These are phyloP conservation scores for Diaporthe sp. DNA, from an alignment of 2,329 filamentous ascomycete genomes.

Conservation along the genomic window DNA sequence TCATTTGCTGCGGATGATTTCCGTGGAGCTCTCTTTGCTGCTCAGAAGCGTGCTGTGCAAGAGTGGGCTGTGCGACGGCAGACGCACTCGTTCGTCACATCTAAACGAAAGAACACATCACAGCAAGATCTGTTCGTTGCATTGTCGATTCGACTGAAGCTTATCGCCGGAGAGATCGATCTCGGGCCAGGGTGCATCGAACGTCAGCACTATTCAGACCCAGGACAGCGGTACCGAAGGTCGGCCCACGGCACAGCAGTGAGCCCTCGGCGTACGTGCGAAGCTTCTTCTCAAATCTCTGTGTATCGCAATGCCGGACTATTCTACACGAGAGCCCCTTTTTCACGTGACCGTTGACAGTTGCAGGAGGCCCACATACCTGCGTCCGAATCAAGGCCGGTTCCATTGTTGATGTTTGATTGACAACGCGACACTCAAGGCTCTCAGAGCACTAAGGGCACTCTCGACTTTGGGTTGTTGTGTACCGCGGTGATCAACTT, in stretches of 20 bases:
- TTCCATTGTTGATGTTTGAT: not conserved
- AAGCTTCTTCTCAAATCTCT: not conserved
- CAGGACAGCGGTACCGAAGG: not conserved
- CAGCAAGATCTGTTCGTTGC: constrained; percentile 3
- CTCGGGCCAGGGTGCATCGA: not conserved
- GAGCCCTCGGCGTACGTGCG: not conserved
- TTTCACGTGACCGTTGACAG: constrained; percentile 1
- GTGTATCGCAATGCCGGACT: not conserved
- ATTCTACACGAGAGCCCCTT: not conserved
- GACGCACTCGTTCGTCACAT: not conserved
- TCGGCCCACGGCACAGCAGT: constrained; percentile 1
- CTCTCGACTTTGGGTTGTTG: not conserved
- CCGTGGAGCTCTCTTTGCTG: not conserved
- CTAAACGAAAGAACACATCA: not conserved
- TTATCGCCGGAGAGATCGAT: constrained; percentile 2
- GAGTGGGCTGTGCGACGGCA: not conserved
- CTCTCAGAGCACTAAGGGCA: not conserved
- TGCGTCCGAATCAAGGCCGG: not conserved
- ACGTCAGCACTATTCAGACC: not conserved
- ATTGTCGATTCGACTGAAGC: constrained; percentile 11
- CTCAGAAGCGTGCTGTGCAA: constrained; percentile 15
- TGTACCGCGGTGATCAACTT: not conserved
- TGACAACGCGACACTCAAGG: not conserved
- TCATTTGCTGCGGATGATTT: not conserved
- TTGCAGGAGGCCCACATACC: not conserved